Evolutionary conservation across 2,329 filamentous ascomycete genomes (phyloP), one percentile per base, ranked within the genome.

Genomic region (Monilinia laxa): DNA sequence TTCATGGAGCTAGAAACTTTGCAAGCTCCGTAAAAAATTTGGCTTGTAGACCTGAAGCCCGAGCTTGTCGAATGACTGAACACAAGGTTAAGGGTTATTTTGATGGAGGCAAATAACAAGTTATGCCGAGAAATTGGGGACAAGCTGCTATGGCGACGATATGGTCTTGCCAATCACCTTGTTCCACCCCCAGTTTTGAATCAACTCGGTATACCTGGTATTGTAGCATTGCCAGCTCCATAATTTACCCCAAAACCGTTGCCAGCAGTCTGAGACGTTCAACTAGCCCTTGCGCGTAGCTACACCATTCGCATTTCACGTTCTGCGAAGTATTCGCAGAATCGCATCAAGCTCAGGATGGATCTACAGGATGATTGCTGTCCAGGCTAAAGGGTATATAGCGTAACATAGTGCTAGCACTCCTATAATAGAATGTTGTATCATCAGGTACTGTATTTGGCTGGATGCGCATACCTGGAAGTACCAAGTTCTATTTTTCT

Each of bases 291-390:
- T 2, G 91, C 94, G 79, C 87, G 91, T 68, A 90, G 90, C 69
- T 93, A 93, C 83, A 94, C 94, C 78, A 93, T 94, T 75, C 90
- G 91, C 66, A 93, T 98, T 67, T 94, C 95, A 0, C 95, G 95
- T 16, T 91, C 92, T 0, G 91, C 88, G 95, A 67, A 97, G 93
- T 0, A 93, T 97, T 42, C 89, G 93, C 77, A 97, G 97, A 82
- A 90, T 96, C 64, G 90, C 95, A 77, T 94, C 95, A 1, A 89
- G 92, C 28, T 82, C 89, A n/a, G 91, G 88, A 28, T 98, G 94
- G 92, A 93, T 95, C 69, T 89, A 91, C 72, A 98, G 98, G 83
- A 96, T 99, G 89, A 94, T 93, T 75, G 93, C 94, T 31, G 90
- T 99, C 18, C 93, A 97, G 79, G 94, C 93, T 1, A 92, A 57